Base-by-base conservation (phyloP, 2,329 filamentous ascomycete species). In the Achaetomium macrosporum region DNA sequence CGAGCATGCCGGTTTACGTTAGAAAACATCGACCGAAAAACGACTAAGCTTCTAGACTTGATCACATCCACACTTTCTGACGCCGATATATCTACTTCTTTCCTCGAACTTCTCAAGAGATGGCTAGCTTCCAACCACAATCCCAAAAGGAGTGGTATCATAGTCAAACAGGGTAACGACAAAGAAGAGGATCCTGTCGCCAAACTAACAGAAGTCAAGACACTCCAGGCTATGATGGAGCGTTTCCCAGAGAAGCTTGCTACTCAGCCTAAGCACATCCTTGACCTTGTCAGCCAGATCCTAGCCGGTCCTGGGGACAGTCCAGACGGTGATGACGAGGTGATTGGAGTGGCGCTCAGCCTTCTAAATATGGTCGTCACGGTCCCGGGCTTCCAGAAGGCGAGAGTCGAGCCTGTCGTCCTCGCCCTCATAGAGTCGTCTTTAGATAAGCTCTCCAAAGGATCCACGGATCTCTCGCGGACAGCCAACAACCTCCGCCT, bases 211-310 rank as follows among this genome's bases (percentile, higher is more conserved):
- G 76, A 86, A 57, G 73, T 83, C 5, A 82, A 82, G 45, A 68
- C 88, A 0, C 72, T 88, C 8, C 83, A 87, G 61, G 77, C 76
- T 33, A 76, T 90, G 68, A 81, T 88, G 66, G 77, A 80, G 20
- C 76, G 72, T 42, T 77, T 84, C 42, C 77, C 83, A 1, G 78
- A 84, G 19, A 82, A 80, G 56, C 73, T 90, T 12, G 77, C 85
- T 30, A 76, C 75, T 31, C 78, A 82, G 52, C 84, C 85, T 2
- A 76, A 77, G 41, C 82, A 87, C 59, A 74, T 88, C 7, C 69
- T 90, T 2, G 77, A 82, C 42, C 74, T 90, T 2, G 76, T 85
- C 45, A 73, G 74, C 47, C 77, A 85, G 51, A 74, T 90, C 0
- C 65, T 90, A 1, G 66, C 69, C 5, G 17, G 41, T 33, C 46